Base-by-base conservation (phyloP, 345 rosid genomes). In the Streptanthus diversifolius region DNA sequence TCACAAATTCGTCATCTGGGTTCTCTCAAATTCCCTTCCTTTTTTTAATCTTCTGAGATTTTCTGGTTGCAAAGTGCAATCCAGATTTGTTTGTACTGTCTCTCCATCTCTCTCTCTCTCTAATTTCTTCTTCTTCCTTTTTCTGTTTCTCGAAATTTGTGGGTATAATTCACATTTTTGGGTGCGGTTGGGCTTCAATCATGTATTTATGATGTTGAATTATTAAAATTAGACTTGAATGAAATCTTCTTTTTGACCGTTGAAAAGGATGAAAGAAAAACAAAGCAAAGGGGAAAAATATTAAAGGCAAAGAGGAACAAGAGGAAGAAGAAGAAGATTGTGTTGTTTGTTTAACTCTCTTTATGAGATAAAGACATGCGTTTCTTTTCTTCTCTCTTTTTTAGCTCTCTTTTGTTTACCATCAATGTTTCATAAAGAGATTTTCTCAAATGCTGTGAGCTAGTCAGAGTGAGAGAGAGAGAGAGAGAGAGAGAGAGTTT, bases 181-280 rank as follows among this genome's bases (percentile, higher is more conserved):
- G 47, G 35, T 7, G 63, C 56, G 52, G 74, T 52, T 68, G 63
- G 39, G 43, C 24, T 63, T 47, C 71, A 70, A 70, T 77, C 75
- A 77, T 77, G 72, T 70, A 68, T 77, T 63, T 56, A 77, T 77
- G 71, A 77, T 77, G 76, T 39, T 63, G 32, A 39, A 67, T 55
- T 57, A 54, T 70, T 63, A 70, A 5, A 21, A 35, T 11, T 21
- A 56, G 59, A 22, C 54, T 64, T 70, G 55, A 76, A 48, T 64
- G 80, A 70, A 12, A 63, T 48, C 76, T 71, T 49, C 71, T 77
- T 76, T 76, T 71, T 77, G 80, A 77, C 80, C 68, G 68, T 77
- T 77, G 72, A 77, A 77, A 76, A 63, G 43, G 45, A 17, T n/a
- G n/a, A 8, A 65, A 22, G 8, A 22, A 25, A 25, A 25, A 4